Percentiles rank a stretch among this genome's conserved stretches.
Evolutionary conservation across 179 eudicot species (phyloP).

Genomic region (Carnegiea gigantea): DNA sequence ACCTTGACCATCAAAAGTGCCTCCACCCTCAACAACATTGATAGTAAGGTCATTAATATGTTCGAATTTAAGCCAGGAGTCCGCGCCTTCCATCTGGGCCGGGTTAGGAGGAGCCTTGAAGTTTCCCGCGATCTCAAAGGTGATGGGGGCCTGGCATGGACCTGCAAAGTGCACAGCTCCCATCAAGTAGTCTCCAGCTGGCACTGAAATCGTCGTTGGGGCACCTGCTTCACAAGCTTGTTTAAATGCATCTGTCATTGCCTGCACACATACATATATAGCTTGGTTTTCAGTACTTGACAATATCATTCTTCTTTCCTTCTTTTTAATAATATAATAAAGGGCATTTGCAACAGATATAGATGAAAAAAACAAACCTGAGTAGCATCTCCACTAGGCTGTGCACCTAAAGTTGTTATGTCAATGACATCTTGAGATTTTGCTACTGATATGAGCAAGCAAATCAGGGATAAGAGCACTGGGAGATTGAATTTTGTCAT

Average conservation of each 20-base stretch:
- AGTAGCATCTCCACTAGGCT: slow-evolving; percentile 24
- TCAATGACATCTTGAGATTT: slow-evolving; percentile 20
- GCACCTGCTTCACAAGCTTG: slow-evolving; percentile 35
- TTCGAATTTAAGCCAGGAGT: slow-evolving; percentile 38
- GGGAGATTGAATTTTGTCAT: slow-evolving; percentile 17
- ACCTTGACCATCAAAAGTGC: slow-evolving; percentile 35
- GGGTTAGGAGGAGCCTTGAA: slow-evolving; percentile 36
- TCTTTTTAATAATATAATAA: too few relatives aligned
- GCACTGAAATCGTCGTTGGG: slow-evolving; percentile 29
- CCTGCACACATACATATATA: slow-evolving; percentile 11
- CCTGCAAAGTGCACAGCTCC: slow-evolving; percentile 27
- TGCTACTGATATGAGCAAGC: slow-evolving; percentile 16
- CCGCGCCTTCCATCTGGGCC: slow-evolving; percentile 20
- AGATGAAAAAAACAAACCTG: too few relatives aligned
- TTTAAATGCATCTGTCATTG: slow-evolving; percentile 34
- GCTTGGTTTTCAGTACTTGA: too few relatives aligned
- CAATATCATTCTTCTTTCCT: not conserved
- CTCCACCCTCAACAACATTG: slow-evolving; percentile 15
- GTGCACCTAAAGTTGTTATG: slow-evolving; percentile 35
- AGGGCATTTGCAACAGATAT: too few relatives aligned
- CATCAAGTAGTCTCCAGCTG: slow-evolving; percentile 30
- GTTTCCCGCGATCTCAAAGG: slow-evolving; percentile 29
- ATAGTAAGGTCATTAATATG: slow-evolving; percentile 23
- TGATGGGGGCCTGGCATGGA: slow-evolving; percentile 41
- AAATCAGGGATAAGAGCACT: slow-evolving; percentile 15